Evolutionary conservation across 139 green algal species (phyloP).

Genomic region (Trebouxia sp.): DNA sequence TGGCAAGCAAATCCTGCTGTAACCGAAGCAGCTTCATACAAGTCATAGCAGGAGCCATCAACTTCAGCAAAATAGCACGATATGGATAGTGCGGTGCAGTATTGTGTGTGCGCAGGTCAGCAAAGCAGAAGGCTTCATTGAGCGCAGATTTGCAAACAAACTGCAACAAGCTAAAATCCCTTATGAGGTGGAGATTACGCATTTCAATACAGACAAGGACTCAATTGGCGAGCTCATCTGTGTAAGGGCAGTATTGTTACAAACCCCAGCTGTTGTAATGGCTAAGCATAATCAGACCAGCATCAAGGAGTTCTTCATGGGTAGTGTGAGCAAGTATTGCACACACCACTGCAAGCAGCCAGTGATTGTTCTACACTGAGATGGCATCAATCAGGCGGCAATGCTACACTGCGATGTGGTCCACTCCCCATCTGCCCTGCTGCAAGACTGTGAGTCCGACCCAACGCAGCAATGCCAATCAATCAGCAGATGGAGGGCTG

Average conservation of each 20-base stretch:
- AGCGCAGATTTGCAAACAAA: slow-evolving; percentile 50
- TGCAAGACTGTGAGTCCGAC: too few species aligned
- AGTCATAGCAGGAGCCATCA: too few species aligned
- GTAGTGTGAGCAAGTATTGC: slow-evolving; percentile 31
- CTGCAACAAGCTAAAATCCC: slow-evolving; percentile 37
- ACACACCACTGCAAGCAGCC: slow-evolving; percentile 27
- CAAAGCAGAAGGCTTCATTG: slow-evolving; percentile 56
- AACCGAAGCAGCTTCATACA: too few species aligned
- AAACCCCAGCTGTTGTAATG: slow-evolving; percentile 28
- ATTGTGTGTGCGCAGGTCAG: slow-evolving; percentile 31
- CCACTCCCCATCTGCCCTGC: too few species aligned
- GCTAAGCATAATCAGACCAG: slow-evolving; percentile 21
- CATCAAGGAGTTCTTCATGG: slow-evolving; percentile 25
- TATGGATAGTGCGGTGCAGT: neutral
- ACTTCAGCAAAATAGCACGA: too few species aligned
- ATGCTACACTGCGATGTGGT: too few species aligned
- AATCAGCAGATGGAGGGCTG: too few species aligned
- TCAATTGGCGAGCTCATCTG: slow-evolving; percentile 27
- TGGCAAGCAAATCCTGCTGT: too few species aligned
- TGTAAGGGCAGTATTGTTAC: neutral
- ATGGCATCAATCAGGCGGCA: too few species aligned
- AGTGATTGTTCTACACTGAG: slow-evolving; percentile 33
- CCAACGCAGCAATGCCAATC: too few species aligned
- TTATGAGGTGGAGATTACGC: slow-evolving; percentile 14
- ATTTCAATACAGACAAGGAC: slow-evolving; percentile 27